Percentiles rank a stretch among this genome's conserved stretches.
Evolutionary conservation across 768 basidiomycete species (phyloP).

Genomic region (Chalciporus chontae): DNA sequence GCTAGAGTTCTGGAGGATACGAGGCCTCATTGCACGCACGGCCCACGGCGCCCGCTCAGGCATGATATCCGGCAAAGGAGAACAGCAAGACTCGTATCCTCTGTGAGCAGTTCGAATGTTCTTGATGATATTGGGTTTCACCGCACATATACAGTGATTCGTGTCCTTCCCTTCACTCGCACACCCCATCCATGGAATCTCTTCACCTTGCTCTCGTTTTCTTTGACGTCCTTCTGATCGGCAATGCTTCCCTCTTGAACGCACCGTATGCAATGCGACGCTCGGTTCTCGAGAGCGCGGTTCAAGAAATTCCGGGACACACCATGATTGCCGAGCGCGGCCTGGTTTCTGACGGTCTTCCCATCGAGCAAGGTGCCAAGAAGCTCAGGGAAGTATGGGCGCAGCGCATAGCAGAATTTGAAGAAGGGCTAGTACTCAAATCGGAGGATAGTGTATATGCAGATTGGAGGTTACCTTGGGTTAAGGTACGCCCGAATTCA

Average conservation of each 20-base stretch:
- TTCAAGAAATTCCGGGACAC: slow-evolving; percentile 53
- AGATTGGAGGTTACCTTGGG: slow-evolving; percentile 66
- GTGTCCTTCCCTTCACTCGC: slow-evolving; percentile 41
- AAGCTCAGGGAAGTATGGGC: slow-evolving; percentile 48
- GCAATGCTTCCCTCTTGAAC: slow-evolving; percentile 54
- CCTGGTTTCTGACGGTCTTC: slow-evolving; percentile 32
- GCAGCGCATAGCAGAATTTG: slow-evolving; percentile 43
- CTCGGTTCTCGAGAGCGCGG: slow-evolving; percentile 52
- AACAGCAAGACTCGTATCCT: slow-evolving; percentile 19
- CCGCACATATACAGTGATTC: slow-evolving; percentile 27
- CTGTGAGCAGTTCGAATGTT: slow-evolving; percentile 9
- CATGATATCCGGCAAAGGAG: slow-evolving; percentile 17
- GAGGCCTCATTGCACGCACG: slow-evolving; percentile 53
- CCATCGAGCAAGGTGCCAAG: slow-evolving; percentile 14
- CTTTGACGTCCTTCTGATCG: slow-evolving; percentile 78
- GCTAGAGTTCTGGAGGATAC: slow-evolving; percentile 78
- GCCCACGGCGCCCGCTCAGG: slow-evolving; percentile 50
- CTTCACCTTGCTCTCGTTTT: slow-evolving; percentile 79
- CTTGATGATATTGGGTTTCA: slow-evolving; percentile 1
- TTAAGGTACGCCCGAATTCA: slow-evolving; percentile 49
- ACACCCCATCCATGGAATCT: slow-evolving; percentile 33
- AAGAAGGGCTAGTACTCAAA: slow-evolving; percentile 80
- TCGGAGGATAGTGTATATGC: slow-evolving; percentile 66
- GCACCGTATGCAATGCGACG: slow-evolving; percentile 60
- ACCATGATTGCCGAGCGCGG: slow-evolving; percentile 60